Evolutionary conservation across 225 moss, liverwort and hornwort genomes (phyloP), one percentile per base, ranked within the genome.

Genomic region (Rhytidiadelphus loreus): DNA sequence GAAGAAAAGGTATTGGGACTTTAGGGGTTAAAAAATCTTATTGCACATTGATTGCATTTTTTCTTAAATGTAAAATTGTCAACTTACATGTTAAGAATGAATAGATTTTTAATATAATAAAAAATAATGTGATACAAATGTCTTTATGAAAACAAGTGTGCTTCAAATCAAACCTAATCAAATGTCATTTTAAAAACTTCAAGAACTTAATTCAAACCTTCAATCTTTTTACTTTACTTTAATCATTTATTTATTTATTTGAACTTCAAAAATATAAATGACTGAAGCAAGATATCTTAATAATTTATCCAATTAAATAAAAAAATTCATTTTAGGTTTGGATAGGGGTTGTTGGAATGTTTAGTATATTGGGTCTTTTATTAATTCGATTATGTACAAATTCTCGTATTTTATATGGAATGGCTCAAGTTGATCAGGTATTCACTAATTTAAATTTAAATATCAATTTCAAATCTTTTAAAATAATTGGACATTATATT

Each of bases 341-440:
- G 95, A 96, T 97, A 90, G 96, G 91, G 43, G 18, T 95, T 29
- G 89, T 92, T 77, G 96, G 92, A 87, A 69, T 94, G 77, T 91
- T 90, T 43, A 95, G 94, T 87, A 87, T 92, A 52, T 82, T 97
- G 15, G 98, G 97, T 77, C 92, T 97, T 75, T 91, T 98, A 8
- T 92, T 97, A 26, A 90, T 92, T 55, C 94, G 74, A 3, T 88
- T 96, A 12, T 95, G 95, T 80, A 93, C 92, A 50, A 94, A 92
- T 37, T 95, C 97, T 55, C 90, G 97, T 43, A 93, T 98, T 84
- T 83, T 98, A 20, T 98, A 94, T 89, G 98, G 98, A 85, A 97
- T 98, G 98, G 96, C 98, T 59, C 94, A 94, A 85, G 96, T 96
- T 91, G 96, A 98, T 24, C 96, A 95, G 64, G 97, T 97, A 66